Evolutionary conservation across 2,329 filamentous ascomycete species (phyloP).

Genomic region (Curvularia eragrostidis): DNA sequence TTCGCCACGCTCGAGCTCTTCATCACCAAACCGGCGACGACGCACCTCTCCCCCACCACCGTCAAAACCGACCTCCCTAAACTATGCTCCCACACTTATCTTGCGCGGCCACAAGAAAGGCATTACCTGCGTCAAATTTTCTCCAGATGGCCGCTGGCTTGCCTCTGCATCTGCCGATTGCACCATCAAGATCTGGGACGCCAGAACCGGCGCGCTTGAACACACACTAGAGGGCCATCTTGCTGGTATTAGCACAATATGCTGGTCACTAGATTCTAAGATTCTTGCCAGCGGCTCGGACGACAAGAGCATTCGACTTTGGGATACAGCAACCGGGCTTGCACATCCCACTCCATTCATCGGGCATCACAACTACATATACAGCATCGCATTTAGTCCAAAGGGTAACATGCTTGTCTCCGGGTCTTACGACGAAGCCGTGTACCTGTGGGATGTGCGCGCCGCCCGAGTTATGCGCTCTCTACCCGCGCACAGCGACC

Average conservation of each 20-base stretch:
- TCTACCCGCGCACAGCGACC: constrained; percentile 92
- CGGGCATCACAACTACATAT: constrained; percentile 96
- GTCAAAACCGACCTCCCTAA: constrained; percentile 63
- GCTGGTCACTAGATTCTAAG: constrained; percentile 91
- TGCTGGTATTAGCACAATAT: constrained; percentile 87
- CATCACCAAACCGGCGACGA: constrained; percentile 25
- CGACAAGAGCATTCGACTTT: constrained; percentile 93
- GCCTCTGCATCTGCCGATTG: constrained; percentile 87
- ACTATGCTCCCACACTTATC: constrained; percentile 73
- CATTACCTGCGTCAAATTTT: constrained; percentile 87
- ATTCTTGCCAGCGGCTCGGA: constrained; percentile 91
- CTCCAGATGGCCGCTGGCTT: constrained; percentile 87
- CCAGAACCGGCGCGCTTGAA: constrained; percentile 75
- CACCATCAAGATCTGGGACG: constrained; percentile 91
- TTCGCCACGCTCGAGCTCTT: constrained; percentile 24
- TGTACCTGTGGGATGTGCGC: constrained; percentile 95
- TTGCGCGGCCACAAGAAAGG: constrained; percentile 79
- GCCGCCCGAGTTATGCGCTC: constrained; percentile 87
- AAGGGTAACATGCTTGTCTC: constrained; percentile 97
- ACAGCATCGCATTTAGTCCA: constrained; percentile 92
- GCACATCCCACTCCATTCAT: constrained; percentile 68
- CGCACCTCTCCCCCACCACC: constrained; percentile 47
- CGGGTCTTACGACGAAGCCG: constrained; percentile 95
- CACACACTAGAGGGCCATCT: constrained; percentile 93
- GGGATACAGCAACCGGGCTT: constrained; percentile 72